Base-by-base conservation (phyloP, 2,329 filamentous ascomycete genomes). In the Rhytidhysteron rufulum region DNA sequence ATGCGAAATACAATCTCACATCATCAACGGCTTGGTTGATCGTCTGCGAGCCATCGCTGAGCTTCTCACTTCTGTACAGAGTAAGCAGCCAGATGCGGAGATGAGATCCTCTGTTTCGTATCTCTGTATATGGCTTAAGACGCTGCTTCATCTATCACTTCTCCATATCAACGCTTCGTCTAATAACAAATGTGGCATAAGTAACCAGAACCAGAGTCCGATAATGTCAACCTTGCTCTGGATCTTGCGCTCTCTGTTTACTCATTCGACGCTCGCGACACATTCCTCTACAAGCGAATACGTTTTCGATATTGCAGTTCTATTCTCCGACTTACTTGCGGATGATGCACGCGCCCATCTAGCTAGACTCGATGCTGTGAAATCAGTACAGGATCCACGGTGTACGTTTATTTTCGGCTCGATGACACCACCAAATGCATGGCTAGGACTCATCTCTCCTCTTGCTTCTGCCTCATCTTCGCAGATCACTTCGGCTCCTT, bases 291-390 rank as follows among this genome's bases (percentile, higher is more conserved):
- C 63, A 4, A 51, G 62, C 1, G 67, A 72, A 41, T 62, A 67
- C 43, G 49, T 72, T 16, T 67, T 70, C 47, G 71, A 74, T 43
- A 60, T 71, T 5, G 61, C 68, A 13, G 58, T 65, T 2, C 46
- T 62, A 17, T 51, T 73, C 11, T 66, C 67, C 13, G 71, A 74
- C 40, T 48, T 52, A 20, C 48, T 74, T 4, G 57, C 67, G 0
- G 58, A 67, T 19, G 65, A 68, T 17, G 53, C 60, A 4, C 61
- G 71, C 11, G 51, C 49, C 10, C 63, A 53, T 40, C 49, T 68
- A 29, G 37, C 55, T 40, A 53, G 54, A 34, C 31, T 59, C 30
- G 57, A 65, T 22, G 47, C 45, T 20, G 43, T 40, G 18, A 57
- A 51, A 36, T 41, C 41, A 6, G 21, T 41, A 24, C 45, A 57